Evolutionary conservation across 2,329 filamentous ascomycete genomes (phyloP).

Genomic region (Graphilbum fragrans): DNA sequence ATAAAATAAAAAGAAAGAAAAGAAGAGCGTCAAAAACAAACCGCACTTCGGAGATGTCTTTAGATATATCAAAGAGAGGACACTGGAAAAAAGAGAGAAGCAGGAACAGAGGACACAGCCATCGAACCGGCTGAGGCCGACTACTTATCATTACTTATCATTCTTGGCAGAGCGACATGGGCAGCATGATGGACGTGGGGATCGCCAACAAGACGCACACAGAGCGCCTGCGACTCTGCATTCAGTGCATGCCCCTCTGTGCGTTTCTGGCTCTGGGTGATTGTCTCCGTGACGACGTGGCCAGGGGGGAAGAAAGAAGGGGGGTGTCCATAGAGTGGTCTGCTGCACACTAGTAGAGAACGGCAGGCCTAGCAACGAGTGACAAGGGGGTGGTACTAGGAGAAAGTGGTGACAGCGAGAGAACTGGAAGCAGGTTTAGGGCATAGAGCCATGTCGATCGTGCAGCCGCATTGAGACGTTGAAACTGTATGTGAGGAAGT

Average conservation of each 20-base stretch:
- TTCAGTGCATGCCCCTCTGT: background rate
- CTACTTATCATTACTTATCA: conserved; percentile 14
- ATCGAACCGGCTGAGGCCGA: conserved; percentile 2
- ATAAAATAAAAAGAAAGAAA: conserved; percentile 7
- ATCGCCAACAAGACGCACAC: conserved; percentile 2
- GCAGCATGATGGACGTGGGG: conserved; percentile 3
- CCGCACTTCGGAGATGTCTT: conserved; percentile 7
- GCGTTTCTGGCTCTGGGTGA: too few relatives aligned
- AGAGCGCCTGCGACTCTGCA: background rate
- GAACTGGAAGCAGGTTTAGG: conserved; percentile 2
- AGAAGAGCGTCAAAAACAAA: conserved; percentile 4
- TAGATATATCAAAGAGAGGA: conserved; percentile 8
- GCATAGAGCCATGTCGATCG: conserved; percentile 16
- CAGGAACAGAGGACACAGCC: conserved; percentile 5
- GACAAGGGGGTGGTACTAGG: conserved; percentile 1
- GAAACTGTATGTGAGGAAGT: conserved; percentile 17
- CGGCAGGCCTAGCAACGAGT: conserved; percentile 1
- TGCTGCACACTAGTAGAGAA: background rate
- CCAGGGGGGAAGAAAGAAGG: conserved; percentile 3
- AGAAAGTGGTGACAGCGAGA: background rate
- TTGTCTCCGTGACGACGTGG: too few relatives aligned
- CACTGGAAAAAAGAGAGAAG: conserved; percentile 4
- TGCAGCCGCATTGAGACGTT: conserved; percentile 15
- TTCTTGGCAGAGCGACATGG: conserved; percentile 11
- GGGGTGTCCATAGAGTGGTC: background rate